Evolutionary conservation across 208 protist genomes (phyloP).

Genomic region (Acanthamoeba royreba): DNA sequence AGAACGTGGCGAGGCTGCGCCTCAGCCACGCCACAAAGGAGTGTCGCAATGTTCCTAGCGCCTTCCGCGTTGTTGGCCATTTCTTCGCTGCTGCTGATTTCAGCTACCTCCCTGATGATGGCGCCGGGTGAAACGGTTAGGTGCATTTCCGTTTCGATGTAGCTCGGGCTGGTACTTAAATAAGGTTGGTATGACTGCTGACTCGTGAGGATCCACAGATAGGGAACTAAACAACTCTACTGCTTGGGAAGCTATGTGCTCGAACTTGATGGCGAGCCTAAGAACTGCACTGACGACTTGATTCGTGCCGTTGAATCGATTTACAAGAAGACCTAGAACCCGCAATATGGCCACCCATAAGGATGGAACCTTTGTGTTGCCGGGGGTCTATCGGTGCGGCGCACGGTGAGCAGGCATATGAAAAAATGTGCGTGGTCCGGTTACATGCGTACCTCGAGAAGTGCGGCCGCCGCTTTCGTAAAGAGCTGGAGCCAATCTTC

Average conservation of each 20-base stretch:
- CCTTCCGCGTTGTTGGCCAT: constrained; percentile 33
- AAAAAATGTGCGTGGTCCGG: too few relatives aligned
- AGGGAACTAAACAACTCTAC: too few relatives aligned
- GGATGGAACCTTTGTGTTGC: not conserved
- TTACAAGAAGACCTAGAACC: not conserved
- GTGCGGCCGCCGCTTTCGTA: not conserved
- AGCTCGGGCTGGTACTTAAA: too few relatives aligned
- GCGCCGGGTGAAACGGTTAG: too few relatives aligned
- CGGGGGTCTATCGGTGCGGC: not conserved
- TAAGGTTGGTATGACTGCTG: too few relatives aligned
- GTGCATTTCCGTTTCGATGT: too few relatives aligned
- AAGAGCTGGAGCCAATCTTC: not conserved
- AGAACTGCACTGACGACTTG: not conserved
- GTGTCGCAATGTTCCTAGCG: constrained; percentile 39
- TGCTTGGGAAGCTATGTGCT: not conserved
- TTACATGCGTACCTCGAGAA: not conserved
- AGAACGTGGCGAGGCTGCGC: not conserved
- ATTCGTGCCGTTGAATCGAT: not conserved
- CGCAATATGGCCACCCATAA: not conserved
- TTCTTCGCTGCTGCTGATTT: not conserved
- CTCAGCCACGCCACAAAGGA: constrained; percentile 39
- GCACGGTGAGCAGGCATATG: not conserved
- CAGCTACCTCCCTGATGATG: constrained; percentile 36
- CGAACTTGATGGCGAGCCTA: not conserved
- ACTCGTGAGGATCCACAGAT: too few relatives aligned